These are phyloP conservation scores for Cytospora piceicola DNA, from an alignment of 2,329 filamentous ascomycete genomes.

Conservation along the genomic window DNA sequence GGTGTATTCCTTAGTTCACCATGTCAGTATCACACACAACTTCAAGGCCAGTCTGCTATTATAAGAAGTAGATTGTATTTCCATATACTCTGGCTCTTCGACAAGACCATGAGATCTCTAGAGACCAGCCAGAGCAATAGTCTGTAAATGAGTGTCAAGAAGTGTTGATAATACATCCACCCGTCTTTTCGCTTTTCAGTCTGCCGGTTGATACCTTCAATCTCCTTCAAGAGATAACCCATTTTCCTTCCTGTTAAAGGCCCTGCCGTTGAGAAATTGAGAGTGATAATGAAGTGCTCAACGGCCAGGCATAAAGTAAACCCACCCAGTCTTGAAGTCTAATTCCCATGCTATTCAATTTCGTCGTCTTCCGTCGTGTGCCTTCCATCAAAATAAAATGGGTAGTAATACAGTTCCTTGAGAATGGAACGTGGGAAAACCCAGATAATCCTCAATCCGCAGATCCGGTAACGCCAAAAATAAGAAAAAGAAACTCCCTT, in stretches of 20 bases:
- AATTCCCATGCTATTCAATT: slow-evolving; percentile 8
- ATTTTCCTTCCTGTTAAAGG: slow-evolving; percentile 2
- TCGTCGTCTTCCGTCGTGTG: neutral
- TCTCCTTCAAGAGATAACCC: slow-evolving; percentile 6
- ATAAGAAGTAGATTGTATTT: slow-evolving; percentile 23
- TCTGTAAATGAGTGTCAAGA: slow-evolving; percentile 32
- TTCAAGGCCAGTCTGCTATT: neutral
- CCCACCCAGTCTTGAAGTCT: slow-evolving; percentile 12
- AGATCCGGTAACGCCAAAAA: slow-evolving; percentile 1
- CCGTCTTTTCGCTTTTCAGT: slow-evolving; percentile 16
- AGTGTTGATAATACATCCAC: slow-evolving; percentile 33
- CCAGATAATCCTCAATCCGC: neutral
- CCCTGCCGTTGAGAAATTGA: slow-evolving; percentile 11
- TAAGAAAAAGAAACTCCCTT: slow-evolving; percentile 4
- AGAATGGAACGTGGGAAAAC: slow-evolving; percentile 5
- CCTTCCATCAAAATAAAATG: neutral
- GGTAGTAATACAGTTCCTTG: slow-evolving; percentile 23
- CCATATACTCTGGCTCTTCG: slow-evolving; percentile 9
- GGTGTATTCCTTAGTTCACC: neutral
- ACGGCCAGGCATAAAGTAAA: slow-evolving; percentile 16
- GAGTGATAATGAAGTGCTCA: slow-evolving; percentile 8
- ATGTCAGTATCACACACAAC: neutral
- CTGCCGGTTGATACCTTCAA: slow-evolving; percentile 6
- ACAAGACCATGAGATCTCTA: neutral
- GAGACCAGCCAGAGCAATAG: slow-evolving; percentile 12